Evolutionary conservation across 2,329 filamentous ascomycete genomes (phyloP), one percentile per base, ranked within the genome.

Genomic region (Purpureocillium takamizusanense): DNA sequence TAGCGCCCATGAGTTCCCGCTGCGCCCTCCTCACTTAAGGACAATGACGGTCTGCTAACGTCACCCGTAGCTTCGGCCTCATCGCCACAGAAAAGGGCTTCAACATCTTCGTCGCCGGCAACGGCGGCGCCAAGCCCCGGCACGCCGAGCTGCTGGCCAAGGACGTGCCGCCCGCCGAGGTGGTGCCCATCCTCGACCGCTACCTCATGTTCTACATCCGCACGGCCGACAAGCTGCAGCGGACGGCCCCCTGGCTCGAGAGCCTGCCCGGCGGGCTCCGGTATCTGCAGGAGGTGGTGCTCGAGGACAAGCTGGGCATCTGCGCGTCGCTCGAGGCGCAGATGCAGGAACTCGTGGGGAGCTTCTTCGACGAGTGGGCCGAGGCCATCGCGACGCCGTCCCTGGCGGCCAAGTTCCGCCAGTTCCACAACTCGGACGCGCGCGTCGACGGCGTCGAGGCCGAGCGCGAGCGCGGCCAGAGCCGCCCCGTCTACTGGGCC

Each of bases 161-260:
- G 56, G 87, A 95, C 51, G 86, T 94, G 0, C 78, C 86, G 1
- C 83, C 86, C 0, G 78, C 86, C 37, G 83, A 94, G 51, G 81
- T 94, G 8, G 72, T 94, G 8, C 78, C 86, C 1, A 83, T 95
- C 41, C 69, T 95, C 3, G 89, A 95, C 58, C 81, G 89, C 33
- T 95, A 92, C 54, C 74, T 95, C 17, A 86, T 89, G 63, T 90
- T 95, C 68, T 95, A 95, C 64, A 92, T 95, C 52, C 84, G 87
- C 48, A 94, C 89, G 1, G 88, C 86, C 33, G 88, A 95, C 65
- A 88, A 85, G 55, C 76, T 95, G 1, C 87, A 95, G 61, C 77
- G 88, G 36, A 95, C 88, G 18, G 88, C 88, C 0, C 75, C 86
- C 17, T 95, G 88, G 88, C 69, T 95, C 29, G 88, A 95, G 59